Evolutionary conservation across 1,139 yeast genomes (phyloP), one percentile per base, ranked within the genome.

Genomic region (Geotrichum bryndzae): DNA sequence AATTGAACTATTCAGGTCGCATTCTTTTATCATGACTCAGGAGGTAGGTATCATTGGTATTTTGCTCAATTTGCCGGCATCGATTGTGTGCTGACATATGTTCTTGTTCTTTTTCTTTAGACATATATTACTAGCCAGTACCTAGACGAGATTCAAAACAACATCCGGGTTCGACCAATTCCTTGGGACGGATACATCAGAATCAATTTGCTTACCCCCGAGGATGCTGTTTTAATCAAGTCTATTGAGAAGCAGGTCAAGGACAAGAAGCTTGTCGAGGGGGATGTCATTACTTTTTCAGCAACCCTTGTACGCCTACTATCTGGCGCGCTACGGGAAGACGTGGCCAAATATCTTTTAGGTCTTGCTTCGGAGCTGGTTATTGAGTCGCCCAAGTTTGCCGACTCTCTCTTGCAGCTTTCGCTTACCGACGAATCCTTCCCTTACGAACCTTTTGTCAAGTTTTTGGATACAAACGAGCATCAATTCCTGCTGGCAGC

Each of bases 151-250:
- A 83, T 88, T 66, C 84, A 90, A 69, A 80, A 83, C 68, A 85
- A 85, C 66, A 86, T 90, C 68, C 82, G 95, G 69, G 88, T 89
- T 65, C 83, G 96, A 67, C 87, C 95, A 45, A 84, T 92, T 64
- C 96, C 96, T 31, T 92, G 97, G 97, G 96, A 89, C 71, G 96
- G 96, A 8, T 85, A 88, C 69, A 86, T 90, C 23, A 82, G 96
- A 65, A 87, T 95, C 13, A 85, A 84, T 57, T 83, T 86, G 57
- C 80, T 92, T 55, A 76, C 85, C 25, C 80, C 80, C 60, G 85
- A 83, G 64, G 91, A 88, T 71, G 90, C 90, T 22, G 81, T 82
- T 65, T 78, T 82, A 59, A 79, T 90, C 71, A 86, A 86, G 73
- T 79, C 82, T 54, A 80, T 89, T 68, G 95, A 88, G 70, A 84